Evolutionary conservation across 176 grass and related monocot species (phyloP).

Genomic region (Carex cristatella): DNA sequence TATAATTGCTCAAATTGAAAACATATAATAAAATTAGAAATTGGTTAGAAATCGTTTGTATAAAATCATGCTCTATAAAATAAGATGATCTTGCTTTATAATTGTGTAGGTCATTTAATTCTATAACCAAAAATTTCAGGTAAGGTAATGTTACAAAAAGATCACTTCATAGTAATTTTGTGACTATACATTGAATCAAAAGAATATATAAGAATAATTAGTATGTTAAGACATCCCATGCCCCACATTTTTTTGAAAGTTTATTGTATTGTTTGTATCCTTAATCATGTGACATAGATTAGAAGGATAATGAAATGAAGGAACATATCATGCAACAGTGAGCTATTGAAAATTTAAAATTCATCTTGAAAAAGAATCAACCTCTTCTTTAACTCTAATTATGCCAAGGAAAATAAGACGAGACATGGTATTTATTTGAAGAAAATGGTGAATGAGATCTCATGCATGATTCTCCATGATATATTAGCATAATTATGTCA

Average conservation of each 20-base stretch:
- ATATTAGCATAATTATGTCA: slow-evolving; percentile 5
- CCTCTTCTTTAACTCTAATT: background rate
- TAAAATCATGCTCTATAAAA: background rate
- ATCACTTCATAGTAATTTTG: background rate
- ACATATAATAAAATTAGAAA: no score
- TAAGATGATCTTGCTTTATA: background rate
- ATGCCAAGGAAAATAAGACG: background rate
- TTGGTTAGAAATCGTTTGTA: background rate
- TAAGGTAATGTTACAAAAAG: background rate
- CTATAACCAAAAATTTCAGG: background rate
- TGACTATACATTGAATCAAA: background rate
- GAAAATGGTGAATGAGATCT: background rate
- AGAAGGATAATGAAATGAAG: background rate
- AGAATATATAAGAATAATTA: background rate
- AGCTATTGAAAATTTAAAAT: background rate
- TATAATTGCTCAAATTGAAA: no score
- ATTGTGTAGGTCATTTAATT: background rate
- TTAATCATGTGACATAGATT: background rate
- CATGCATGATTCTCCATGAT: background rate
- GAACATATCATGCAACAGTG: background rate
- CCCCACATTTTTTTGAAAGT: background rate
- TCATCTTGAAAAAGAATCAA: background rate
- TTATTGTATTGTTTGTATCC: background rate
- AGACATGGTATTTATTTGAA: background rate
- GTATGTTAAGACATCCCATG: background rate